Percentiles rank a stretch among this genome's conserved stretches.
Conservation (phyloP, 768 basidiomycete genomes). For the Trametes cubensis region DNA sequence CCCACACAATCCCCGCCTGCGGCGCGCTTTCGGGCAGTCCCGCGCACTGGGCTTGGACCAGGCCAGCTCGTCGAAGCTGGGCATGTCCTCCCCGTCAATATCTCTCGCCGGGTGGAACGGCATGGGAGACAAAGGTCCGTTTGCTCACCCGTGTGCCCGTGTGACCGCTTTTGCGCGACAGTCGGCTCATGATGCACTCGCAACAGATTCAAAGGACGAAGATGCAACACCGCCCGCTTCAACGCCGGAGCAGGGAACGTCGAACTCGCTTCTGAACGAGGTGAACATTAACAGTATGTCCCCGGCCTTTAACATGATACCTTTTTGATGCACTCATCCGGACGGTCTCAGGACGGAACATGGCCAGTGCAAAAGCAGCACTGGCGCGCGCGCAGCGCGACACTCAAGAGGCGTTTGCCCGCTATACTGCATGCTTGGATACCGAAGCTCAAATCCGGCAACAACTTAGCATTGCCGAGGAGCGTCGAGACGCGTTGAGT, state of each 20-base stretch:
- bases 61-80: constrained; percentile 23
- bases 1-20: constrained; percentile 79
- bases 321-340: constrained; percentile 14
- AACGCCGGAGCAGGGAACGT: constrained; percentile 15
- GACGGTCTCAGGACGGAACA: constrained; percentile 52
- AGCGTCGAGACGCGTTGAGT: constrained; percentile 66
- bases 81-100: constrained; percentile 27
- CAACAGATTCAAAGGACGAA: constrained; percentile 9
- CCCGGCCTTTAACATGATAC: neutral
- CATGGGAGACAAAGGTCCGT: constrained; percentile 22
- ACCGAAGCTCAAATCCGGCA: constrained; percentile 67
- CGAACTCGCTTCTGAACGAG: constrained; percentile 25
- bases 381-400: constrained; percentile 70
- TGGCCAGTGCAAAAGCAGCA: constrained; percentile 62
- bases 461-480: constrained; percentile 64
- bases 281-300: constrained; percentile 47
- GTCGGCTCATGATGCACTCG: neutral
- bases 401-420: constrained; percentile 69
- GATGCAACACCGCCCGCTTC: constrained; percentile 14
- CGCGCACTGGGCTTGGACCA: constrained; percentile 21
- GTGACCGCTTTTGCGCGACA: too few species aligned
- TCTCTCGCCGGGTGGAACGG: constrained; percentile 27
- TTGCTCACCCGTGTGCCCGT: neutral
- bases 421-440: constrained; percentile 71
- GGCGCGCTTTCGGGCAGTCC: constrained; percentile 44